A percentile compares a stretch with the other conserved stretches of the same genome.
These are phyloP conservation scores for Austropuccinia psidii DNA, from an alignment of 1,284 basidiomycete species.

Conservation along the genomic window DNA sequence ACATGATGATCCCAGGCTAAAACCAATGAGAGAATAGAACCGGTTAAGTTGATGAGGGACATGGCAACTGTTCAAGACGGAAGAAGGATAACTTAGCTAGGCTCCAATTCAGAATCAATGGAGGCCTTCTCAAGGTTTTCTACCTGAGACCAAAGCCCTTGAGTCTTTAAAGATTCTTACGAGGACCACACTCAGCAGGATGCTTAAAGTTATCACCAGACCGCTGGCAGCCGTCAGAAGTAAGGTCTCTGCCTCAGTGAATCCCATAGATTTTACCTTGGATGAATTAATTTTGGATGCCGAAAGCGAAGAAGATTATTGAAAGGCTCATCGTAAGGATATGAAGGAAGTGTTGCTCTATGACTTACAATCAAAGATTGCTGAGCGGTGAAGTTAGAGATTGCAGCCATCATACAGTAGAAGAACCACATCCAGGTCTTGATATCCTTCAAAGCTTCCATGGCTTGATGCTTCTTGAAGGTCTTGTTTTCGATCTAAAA, in stretches of 20 bases:
- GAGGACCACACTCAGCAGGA: not conserved
- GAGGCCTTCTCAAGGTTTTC: too few species aligned
- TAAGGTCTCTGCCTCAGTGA: not conserved
- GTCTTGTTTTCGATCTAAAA: not conserved
- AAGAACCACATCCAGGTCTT: slow-evolving; percentile 18
- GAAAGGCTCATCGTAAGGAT: not conserved
- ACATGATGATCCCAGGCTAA: not conserved
- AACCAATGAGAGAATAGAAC: not conserved
- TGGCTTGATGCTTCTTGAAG: not conserved
- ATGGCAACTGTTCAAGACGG: not conserved
- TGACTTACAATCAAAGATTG: not conserved
- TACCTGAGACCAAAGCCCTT: not conserved
- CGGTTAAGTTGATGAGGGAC: not conserved
- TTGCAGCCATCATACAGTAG: not conserved
- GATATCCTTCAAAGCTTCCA: not conserved
- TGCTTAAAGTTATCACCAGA: not conserved
- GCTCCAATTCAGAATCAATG: not conserved
- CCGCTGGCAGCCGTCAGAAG: not conserved
- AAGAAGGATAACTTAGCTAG: not conserved
- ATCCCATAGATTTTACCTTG: not conserved
- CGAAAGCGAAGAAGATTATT: too few species aligned
- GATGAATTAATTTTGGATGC: too few species aligned
- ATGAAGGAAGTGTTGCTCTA: not conserved
- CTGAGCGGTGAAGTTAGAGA: not conserved
- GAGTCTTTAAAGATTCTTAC: not conserved